Percentiles rank a stretch among this genome's conserved stretches.
Evolutionary conservation across 192 early-diverging fungal genomes (phyloP).

Genomic region (Umbelopsis ramanniana): DNA sequence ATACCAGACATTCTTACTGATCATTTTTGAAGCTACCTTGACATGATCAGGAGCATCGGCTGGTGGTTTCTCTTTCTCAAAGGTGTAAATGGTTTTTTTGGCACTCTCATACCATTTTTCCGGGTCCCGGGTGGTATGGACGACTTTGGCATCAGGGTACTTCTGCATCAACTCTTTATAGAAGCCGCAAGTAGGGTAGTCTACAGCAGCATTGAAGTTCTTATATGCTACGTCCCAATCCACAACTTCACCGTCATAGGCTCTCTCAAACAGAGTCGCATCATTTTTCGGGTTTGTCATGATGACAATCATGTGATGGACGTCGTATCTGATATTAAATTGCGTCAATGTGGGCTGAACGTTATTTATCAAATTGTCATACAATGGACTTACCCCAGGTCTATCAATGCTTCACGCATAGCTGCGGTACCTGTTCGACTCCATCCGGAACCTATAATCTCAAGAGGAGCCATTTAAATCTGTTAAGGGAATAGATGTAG

Average conservation of each 20-base stretch:
- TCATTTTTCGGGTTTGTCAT: constrained; percentile 12
- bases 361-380: too few relatives aligned
- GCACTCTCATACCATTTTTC: constrained; percentile 28
- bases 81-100: background rate
- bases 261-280: background rate
- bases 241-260: constrained; percentile 3
- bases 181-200: constrained; percentile 21
- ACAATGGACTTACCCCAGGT: constrained; percentile 15
- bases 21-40: background rate
- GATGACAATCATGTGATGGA: constrained; percentile 26
- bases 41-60: background rate
- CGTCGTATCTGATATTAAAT: constrained; percentile 20
- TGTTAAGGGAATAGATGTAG: background rate
- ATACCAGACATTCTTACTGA: background rate
- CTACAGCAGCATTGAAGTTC: constrained; percentile 27
- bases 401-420: constrained; percentile 27
- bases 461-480: constrained; percentile 26
- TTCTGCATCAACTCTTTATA: constrained; percentile 23
- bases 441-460: constrained; percentile 32
- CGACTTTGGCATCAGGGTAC: constrained; percentile 34
- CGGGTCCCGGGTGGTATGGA: constrained; percentile 24
- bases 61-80: background rate
- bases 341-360: background rate
- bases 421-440: constrained; percentile 32
- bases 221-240: constrained; percentile 26